These are phyloP conservation scores for Hydnum rufescens DNA, from an alignment of 768 basidiomycete species.

Conservation along the genomic window DNA sequence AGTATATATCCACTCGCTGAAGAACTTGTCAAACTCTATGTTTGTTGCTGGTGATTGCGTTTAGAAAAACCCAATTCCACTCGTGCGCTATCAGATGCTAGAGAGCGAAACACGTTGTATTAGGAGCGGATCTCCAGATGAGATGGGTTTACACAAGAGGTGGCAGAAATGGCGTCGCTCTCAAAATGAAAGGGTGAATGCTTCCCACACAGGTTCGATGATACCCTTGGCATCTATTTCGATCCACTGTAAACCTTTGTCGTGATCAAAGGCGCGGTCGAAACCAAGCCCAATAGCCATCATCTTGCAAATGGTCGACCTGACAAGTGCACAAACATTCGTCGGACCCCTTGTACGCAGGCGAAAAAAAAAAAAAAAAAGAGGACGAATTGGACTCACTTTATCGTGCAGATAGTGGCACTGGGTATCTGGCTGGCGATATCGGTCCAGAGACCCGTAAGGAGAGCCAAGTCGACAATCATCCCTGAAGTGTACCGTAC, in stretches of 20 bases:
- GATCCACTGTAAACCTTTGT: slow-evolving; percentile 31
- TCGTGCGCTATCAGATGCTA: no score
- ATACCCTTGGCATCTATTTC: slow-evolving; percentile 42
- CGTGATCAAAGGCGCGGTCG: slow-evolving; percentile 35
- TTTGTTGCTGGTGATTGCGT: no score
- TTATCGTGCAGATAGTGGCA: not conserved
- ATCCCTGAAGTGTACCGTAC: slow-evolving; percentile 37
- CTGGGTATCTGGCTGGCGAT: slow-evolving; percentile 22
- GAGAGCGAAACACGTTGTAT: no score
- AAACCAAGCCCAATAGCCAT: slow-evolving; percentile 44
- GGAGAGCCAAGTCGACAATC: slow-evolving; percentile 46
- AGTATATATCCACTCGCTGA: no score
- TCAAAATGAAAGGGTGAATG: slow-evolving; percentile 31
- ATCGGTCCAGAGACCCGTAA: slow-evolving; percentile 44
- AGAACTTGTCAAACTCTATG: no score
- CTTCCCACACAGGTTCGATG: slow-evolving; percentile 36
- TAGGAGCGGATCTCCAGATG: no score
- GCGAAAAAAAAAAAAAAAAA: not conserved
- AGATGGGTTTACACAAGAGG: no score
- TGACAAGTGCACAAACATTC: no score
- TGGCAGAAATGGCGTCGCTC: no score
- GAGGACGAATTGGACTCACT: not conserved
- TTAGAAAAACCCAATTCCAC: no score
- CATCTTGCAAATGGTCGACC: slow-evolving; percentile 41
- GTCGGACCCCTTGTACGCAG: no score